These are phyloP conservation scores for Macrocybe sp. DNA, from an alignment of 1,284 basidiomycete genomes.

Conservation along the genomic window DNA sequence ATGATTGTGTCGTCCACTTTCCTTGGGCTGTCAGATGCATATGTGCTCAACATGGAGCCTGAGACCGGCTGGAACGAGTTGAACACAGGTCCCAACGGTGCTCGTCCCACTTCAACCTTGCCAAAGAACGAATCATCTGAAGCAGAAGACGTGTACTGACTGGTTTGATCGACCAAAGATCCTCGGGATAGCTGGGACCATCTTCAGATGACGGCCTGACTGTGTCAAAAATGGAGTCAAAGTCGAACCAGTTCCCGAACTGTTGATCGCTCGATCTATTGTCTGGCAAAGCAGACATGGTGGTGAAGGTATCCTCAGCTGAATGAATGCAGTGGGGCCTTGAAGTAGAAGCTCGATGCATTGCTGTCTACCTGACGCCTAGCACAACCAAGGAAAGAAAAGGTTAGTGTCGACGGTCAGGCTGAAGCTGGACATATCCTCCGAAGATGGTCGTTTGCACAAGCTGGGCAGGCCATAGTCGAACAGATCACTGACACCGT, in stretches of 20 bases:
- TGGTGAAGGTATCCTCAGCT: constrained; percentile 45
- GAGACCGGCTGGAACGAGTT: constrained; percentile 56
- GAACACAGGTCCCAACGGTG: constrained; percentile 8
- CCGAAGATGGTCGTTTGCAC: constrained; percentile 46
- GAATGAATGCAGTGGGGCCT: constrained; percentile 43
- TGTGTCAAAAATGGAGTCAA: constrained; percentile 47
- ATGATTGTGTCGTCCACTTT: constrained; percentile 79
- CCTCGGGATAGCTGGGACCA: constrained; percentile 52
- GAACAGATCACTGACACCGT: constrained; percentile 68
- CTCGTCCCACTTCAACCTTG: neutral
- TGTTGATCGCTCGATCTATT: constrained; percentile 49
- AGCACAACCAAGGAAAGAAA: constrained; percentile 44
- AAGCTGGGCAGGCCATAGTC: constrained; percentile 53
- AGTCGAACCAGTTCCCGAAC: constrained; percentile 83
- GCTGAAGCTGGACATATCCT: constrained; percentile 45
- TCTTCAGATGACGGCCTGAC: constrained; percentile 65
- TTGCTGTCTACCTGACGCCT: constrained; percentile 59
- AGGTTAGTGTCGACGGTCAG: constrained; percentile 66
- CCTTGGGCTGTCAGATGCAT: constrained; percentile 44
- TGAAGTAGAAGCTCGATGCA: constrained; percentile 72
- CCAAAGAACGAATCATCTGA: constrained; percentile 66
- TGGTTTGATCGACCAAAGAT: constrained; percentile 67
- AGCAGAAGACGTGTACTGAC: constrained; percentile 41
- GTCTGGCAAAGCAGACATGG: constrained; percentile 47
- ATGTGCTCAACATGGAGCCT: constrained; percentile 41